Evolutionary conservation across 2,329 filamentous ascomycete species (phyloP).

Genomic region (Septoria linicola): DNA sequence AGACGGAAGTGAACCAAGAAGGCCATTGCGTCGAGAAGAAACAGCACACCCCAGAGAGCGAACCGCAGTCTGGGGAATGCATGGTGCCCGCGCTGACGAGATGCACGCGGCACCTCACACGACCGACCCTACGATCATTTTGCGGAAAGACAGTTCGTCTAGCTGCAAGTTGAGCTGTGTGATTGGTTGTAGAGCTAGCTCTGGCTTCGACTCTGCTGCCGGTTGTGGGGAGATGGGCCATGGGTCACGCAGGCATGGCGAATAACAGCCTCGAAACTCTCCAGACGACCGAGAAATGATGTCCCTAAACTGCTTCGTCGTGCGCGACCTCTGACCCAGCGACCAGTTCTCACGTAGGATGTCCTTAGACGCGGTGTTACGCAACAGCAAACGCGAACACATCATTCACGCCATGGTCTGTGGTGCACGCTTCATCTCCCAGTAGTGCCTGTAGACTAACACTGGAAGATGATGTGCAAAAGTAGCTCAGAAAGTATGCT

Average conservation of each 20-base stretch:
- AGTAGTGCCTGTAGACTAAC: too few relatives aligned
- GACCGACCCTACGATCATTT: too few relatives aligned
- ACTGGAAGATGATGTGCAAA: too few relatives aligned
- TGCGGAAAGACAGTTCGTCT: conserved; percentile 25
- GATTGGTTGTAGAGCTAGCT: conserved; percentile 19
- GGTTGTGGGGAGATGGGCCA: conserved; percentile 18
- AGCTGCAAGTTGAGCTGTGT: conserved; percentile 14
- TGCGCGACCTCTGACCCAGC: too few relatives aligned
- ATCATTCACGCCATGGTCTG: too few relatives aligned
- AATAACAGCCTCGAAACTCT: conserved; percentile 19
- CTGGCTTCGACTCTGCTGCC: conserved; percentile 21
- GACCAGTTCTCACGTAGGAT: too few relatives aligned
- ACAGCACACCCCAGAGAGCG: background rate
- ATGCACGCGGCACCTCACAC: conserved; percentile 23
- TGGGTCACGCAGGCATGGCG: conserved; percentile 12
- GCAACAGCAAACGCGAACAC: too few relatives aligned
- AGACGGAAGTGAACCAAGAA: conserved; percentile 10
- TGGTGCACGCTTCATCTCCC: too few relatives aligned
- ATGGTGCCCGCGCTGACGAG: conserved; percentile 3
- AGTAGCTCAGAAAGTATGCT: too few relatives aligned
- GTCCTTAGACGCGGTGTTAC: too few relatives aligned
- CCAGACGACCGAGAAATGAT: conserved; percentile 19
- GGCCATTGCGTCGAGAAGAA: conserved; percentile 4
- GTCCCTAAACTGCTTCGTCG: too few relatives aligned
- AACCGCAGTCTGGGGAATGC: conserved; percentile 12